Evolutionary conservation across 768 basidiomycete genomes (phyloP), one percentile per base, ranked within the genome.

Genomic region (Hysterangium stoloniferum): DNA sequence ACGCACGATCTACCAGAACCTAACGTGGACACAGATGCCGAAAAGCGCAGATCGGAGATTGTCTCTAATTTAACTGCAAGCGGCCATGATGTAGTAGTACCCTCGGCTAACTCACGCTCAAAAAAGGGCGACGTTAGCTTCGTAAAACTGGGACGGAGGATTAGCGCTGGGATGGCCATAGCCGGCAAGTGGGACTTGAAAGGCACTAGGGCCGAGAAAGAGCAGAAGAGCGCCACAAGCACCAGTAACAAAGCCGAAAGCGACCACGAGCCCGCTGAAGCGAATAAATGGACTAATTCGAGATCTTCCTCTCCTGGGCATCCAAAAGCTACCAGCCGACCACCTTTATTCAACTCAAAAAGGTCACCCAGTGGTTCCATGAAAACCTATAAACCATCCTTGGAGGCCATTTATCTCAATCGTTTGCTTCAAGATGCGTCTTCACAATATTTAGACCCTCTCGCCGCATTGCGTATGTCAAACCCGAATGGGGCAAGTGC

Each of bases 391-490:
- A 29, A 45, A 22, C 28, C 82, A 80, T 62, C 72, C 22, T 35
- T 77, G 35, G 82, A 90, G 57, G 64, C 73, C 3, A 80, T 76
- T 44, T 89, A 87, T 61, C 70, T 89, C 12, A 77, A 80, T 17
- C 74, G 73, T 49, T 76, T 88, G 29, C 71, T 88, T 8, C 82
- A 85, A 0, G 84, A 88, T 51, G 69, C 81, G 17, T 69, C 74
- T 27, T 57, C 65, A 7, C 66, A 64, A 1, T 40, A 63, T 11
- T 61, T 67, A 0, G 71, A 68, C 36, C 74, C 79, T 1, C 77
- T 82, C 52, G 66, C 72, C 2, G 64, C 80, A 29, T 71, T 80
- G 54, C 44, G 44, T 3, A 17, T 33, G 44, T 5, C 44, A n/a
- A 43, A 58, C 52, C 46, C 53, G 35, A 17, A n/a, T 27, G 38